Base-by-base conservation (phyloP, 1,284 basidiomycete genomes). In the Papiliotrema laurentii region DNA sequence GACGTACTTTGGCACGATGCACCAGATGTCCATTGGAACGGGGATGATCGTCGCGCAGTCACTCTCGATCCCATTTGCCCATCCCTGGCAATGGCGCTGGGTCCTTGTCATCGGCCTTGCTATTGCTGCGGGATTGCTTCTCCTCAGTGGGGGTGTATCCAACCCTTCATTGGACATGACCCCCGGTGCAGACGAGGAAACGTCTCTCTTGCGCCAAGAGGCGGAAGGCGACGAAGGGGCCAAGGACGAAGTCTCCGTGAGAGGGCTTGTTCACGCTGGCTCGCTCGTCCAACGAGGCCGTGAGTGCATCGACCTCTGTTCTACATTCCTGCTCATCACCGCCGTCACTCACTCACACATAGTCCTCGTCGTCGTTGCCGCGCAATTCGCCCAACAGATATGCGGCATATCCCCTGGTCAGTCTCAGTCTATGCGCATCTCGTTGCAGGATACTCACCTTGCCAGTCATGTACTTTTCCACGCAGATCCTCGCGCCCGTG, bases 1-100 rank as follows among this genome's bases (percentile, higher is more conserved):
- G 24, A 67, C 68, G 9, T 61, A 63, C 7, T 59, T 74, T 18
- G 75, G 73, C 7, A 69, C 71, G 14, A 42, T 71, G 6, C 75
- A 75, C 48, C 75, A 71, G 47, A 52, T 67, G 18, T 57, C 57
- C n/a, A 69, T 69, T 36, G 65, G 64, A 26, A 16, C 58, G 2
- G 69, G 68, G 2, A 59, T 71, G 44, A 64, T 75, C 36, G 22
- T 60, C 6, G 71, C 69, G 0, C 74, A 75, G 49, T 60, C 63
- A 1, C 54, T 72, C 1, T 69, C 71, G 2, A 60, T 69, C 24
- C 64, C 59, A 25, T 56, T 66, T 39, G 58, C 56, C 1, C 10
- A 28, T 25, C 54, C 58, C 10, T 57, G 26, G 10, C n/a, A 38
- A 4, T 76, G 74, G 74, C 50, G 69, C 18, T 53, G 39, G 21